A percentile compares a stretch with the other conserved stretches of the same genome.
phyloP scores from a whole-genome alignment of 2,329 filamentous ascomycete species.

The Ascochyta fabae region DNA sequence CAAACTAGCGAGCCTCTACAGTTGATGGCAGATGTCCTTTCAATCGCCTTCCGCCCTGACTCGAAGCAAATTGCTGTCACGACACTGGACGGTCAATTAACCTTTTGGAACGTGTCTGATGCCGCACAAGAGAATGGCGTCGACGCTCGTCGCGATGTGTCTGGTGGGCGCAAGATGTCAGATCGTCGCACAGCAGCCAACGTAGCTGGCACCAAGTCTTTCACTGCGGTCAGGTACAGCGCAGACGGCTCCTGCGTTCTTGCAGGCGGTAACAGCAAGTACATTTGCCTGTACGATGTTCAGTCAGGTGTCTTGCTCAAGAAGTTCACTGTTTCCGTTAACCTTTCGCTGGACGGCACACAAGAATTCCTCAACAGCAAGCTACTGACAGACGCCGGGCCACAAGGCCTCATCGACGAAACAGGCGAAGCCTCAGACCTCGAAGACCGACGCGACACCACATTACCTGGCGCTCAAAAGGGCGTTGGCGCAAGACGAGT shows the following conservation, averaged over 20 bases:
- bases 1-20: constrained; percentile 95
- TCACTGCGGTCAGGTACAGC: constrained; percentile 87
- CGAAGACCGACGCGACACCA: constrained; percentile 80
- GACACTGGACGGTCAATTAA: constrained; percentile 90
- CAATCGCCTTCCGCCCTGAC: constrained; percentile 86
- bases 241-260: constrained; percentile 90
- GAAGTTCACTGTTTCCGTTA: constrained; percentile 94
- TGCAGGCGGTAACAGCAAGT: constrained; percentile 95
- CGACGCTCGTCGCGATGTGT: constrained; percentile 90
- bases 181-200: constrained; percentile 93
- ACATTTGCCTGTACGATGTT: constrained; percentile 97
- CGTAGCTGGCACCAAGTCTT: constrained; percentile 86
- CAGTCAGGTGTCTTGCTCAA: constrained; percentile 88
- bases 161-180: constrained; percentile 84
- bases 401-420: constrained; percentile 82
- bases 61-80: constrained; percentile 90
- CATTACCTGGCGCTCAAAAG: constrained; percentile 83
- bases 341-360: constrained; percentile 92
- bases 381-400: constrained; percentile 87
- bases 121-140: constrained; percentile 85
- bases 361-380: constrained; percentile 97
- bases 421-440: constrained; percentile 87
- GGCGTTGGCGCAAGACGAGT: constrained; percentile 84
- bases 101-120: constrained; percentile 92
- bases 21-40: constrained; percentile 87